These are phyloP conservation scores for Cyclotella baltica DNA, from an alignment of 108 stramenopile species.

Conservation along the genomic window DNA sequence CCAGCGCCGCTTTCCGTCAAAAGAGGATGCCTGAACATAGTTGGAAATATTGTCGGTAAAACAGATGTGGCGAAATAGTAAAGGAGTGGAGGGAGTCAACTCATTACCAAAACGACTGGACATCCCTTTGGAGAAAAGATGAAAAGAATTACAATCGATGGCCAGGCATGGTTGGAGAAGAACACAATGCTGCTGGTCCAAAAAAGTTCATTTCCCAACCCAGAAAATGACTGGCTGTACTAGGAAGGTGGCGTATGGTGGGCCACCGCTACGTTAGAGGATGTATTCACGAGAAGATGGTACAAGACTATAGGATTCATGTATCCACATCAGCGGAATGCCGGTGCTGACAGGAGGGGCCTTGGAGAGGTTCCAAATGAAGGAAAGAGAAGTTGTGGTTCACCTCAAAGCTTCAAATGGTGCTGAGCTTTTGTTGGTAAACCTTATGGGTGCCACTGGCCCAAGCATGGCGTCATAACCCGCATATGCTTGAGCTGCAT, in stretches of 20 bases:
- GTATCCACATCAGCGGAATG: constrained; percentile 13
- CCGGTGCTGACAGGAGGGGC: not conserved
- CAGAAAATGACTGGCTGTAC: constrained; percentile 3
- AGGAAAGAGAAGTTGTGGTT: not conserved
- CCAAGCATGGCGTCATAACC: constrained; percentile 2
- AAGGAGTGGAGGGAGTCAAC: not conserved
- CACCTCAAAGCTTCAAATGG: not conserved
- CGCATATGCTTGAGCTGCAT: not conserved
- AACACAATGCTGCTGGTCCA: not conserved
- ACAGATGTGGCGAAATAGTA: not conserved
- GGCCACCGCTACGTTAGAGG: not conserved
- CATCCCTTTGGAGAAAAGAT: constrained; percentile 1
- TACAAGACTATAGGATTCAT: not conserved
- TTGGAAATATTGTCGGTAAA: not conserved
- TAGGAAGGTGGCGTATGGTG: constrained; percentile 1
- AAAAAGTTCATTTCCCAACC: not conserved
- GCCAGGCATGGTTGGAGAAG: not conserved
- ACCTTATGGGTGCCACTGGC: not conserved
- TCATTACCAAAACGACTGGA: constrained; percentile 1
- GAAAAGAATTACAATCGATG: not conserved
- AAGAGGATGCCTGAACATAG: not conserved
- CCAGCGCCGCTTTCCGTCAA: not conserved
- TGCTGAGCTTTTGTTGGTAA: not conserved
- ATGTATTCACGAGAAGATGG: not conserved
- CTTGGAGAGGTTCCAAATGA: not conserved